These are phyloP conservation scores for Physaria fendleri DNA, from an alignment of 345 rosid species.

Conservation along the genomic window DNA sequence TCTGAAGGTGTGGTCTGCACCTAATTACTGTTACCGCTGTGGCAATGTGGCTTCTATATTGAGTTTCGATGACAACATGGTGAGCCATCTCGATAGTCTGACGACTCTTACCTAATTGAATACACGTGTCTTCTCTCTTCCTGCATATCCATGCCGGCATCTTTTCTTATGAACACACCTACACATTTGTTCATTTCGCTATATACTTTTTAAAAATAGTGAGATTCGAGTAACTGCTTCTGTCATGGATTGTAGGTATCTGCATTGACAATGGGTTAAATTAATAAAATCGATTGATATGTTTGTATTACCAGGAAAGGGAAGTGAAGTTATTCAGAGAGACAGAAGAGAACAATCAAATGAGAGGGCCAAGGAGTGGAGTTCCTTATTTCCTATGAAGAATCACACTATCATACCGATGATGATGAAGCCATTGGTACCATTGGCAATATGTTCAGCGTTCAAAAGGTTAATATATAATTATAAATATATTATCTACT, in stretches of 20 bases:
- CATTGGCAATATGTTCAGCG: constrained; percentile 28
- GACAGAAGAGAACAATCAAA: constrained; percentile 98
- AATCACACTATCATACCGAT: neutral
- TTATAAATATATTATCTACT: constrained; percentile 23
- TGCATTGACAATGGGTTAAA: neutral
- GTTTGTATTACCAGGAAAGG: constrained; percentile 55
- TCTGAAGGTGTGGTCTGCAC: constrained; percentile 97
- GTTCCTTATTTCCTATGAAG: constrained; percentile 89
- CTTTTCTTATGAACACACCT: neutral
- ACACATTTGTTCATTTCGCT: neutral
- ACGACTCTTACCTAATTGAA: neutral
- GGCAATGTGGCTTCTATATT: constrained; percentile 98
- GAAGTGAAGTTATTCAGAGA: constrained; percentile 97
- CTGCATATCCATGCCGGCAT: neutral
- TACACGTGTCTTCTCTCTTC: neutral
- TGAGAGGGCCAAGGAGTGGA: constrained; percentile 99
- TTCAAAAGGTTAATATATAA: constrained; percentile 21
- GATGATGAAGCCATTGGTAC: constrained; percentile 26
- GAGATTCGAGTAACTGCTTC: neutral
- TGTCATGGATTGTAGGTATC: neutral
- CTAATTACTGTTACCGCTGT: constrained; percentile 97
- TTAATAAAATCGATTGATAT: constrained; percentile 2
- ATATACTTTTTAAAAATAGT: neutral
- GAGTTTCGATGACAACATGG: constrained; percentile 98
- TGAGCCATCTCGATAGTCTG: constrained; percentile 32